Base-by-base conservation (phyloP, 2,329 filamentous ascomycete genomes). In the Trichoderma sp. region DNA sequence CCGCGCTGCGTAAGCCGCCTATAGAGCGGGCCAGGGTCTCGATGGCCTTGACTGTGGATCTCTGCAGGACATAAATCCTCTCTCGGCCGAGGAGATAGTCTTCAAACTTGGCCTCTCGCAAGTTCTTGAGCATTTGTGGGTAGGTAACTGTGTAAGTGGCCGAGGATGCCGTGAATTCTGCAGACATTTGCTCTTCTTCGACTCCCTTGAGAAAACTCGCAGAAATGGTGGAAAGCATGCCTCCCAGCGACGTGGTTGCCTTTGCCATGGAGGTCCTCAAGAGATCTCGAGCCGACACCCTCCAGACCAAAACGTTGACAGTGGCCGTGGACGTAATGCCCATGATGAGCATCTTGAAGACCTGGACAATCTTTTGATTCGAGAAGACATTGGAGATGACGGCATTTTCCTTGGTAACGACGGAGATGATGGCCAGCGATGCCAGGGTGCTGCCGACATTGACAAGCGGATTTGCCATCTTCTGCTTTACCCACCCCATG, bases 371-470 rank as follows among this genome's bases (percentile, higher is more conserved):
- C 56, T 74, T 74, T 66, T 87, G 86, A 73, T 92, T 88, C 0
- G 91, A 93, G 74, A 96, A 92, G 48, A 89, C 87, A 7, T 90
- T 91, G 34, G 84, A 87, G 74, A 95, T 90, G 3, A 96, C 89
- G 7, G 92, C 89, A 48, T 91, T 92, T 78, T 97, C 93, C 78
- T 94, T 95, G 7, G 93, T 96, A 70, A 96, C 81, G 27, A 95
- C 87, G 2, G 90, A 92, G 75, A 97, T 95, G 69, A 93, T 90
- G 58, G 91, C 92, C 56, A 97, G 86, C 35, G 91, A 93, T 3
- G 93, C 88, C 70, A 97, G 83, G 48, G 92, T 95, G 75, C 91
- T 93, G 64, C 90, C 91, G 37, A 93, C 90, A 73, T 92, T 92
- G 69, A 94, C 91, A 61, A 93, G 80, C 5, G 92, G 90, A 72